Evolutionary conservation across 768 basidiomycete genomes (phyloP).

Genomic region (Arthromyces matolae): DNA sequence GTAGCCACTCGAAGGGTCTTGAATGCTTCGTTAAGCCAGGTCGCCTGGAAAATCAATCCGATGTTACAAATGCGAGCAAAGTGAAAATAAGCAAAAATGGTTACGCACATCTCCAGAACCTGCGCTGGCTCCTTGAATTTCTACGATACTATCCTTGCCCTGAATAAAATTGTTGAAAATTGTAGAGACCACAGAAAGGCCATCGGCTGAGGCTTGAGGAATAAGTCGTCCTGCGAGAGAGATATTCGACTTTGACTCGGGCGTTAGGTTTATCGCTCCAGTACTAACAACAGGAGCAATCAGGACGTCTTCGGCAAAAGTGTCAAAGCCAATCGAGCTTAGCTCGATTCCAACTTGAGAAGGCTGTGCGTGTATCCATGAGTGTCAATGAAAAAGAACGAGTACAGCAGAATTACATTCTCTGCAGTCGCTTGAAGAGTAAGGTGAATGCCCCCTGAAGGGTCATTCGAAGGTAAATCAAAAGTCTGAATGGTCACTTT

Average conservation of each 20-base stretch:
- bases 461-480: slow-evolving; percentile 67
- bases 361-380: too few relatives aligned
- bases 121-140: slow-evolving; percentile 56
- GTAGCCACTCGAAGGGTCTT: slow-evolving; percentile 56
- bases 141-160: slow-evolving; percentile 56
- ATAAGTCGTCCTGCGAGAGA: slow-evolving; percentile 61
- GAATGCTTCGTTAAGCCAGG: slow-evolving; percentile 73
- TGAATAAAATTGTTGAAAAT: slow-evolving; percentile 74
- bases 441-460: slow-evolving; percentile 66
- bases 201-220: slow-evolving; percentile 50
- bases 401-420: slow-evolving; percentile 62
- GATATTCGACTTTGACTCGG: slow-evolving; percentile 48
- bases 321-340: slow-evolving; percentile 57
- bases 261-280: slow-evolving; percentile 49
- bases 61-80: slow-evolving; percentile 2
- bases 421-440: slow-evolving; percentile 56
- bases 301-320: slow-evolving; percentile 46
- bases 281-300: slow-evolving; percentile 57
- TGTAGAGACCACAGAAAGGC: slow-evolving; percentile 53
- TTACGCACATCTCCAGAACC: slow-evolving; percentile 53
- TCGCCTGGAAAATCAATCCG: slow-evolving; percentile 37
- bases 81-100: background rate
- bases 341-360: slow-evolving; percentile 73
- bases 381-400: too few relatives aligned
- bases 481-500: slow-evolving; percentile 64